phyloP scores from a whole-genome alignment of 2,329 filamentous ascomycete genomes.

The Diplocarpon rosae region DNA sequence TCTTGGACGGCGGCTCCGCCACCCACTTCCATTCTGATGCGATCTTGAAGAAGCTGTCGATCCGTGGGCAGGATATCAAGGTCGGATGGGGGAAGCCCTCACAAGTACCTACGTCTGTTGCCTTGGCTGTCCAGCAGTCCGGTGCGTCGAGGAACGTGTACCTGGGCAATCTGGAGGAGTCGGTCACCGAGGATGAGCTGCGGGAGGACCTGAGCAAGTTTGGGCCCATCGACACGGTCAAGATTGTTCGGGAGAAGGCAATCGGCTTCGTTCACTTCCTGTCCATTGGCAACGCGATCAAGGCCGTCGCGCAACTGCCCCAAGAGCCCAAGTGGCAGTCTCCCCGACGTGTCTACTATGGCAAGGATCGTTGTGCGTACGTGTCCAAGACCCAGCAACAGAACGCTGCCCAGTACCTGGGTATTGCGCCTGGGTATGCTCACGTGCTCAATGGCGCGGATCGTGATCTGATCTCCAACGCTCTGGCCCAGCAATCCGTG shows the following conservation, averaged over 20 bases:
- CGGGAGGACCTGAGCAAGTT: constrained; percentile 94
- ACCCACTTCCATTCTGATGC: constrained; percentile 99
- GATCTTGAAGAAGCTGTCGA: constrained; percentile 97
- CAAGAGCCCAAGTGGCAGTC: constrained; percentile 96
- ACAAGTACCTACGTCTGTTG: constrained; percentile 92
- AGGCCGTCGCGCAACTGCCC: constrained; percentile 90
- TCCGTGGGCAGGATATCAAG: constrained; percentile 98
- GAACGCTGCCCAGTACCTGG: constrained; percentile 94
- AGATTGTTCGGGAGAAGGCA: constrained; percentile 94
- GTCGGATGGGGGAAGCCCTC: constrained; percentile 99
- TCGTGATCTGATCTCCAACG: constrained; percentile 91
- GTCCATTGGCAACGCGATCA: constrained; percentile 96
- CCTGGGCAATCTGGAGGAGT: constrained; percentile 83
- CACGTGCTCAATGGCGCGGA: constrained; percentile 94
- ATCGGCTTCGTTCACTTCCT: constrained; percentile 98
- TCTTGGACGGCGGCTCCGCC: constrained; percentile 92
- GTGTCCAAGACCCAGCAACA: constrained; percentile 99
- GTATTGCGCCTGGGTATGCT: constrained; percentile 91
- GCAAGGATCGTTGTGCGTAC: constrained; percentile 96
- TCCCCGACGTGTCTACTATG: constrained; percentile 92
- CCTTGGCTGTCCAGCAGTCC: constrained; percentile 94
- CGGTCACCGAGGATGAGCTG: constrained; percentile 81
- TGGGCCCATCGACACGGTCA: constrained; percentile 91
- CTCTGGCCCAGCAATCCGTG: constrained; percentile 92
- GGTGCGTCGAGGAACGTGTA: constrained; percentile 96